Percentiles rank a stretch among this genome's conserved stretches.
These are phyloP conservation scores for Tolypocladium ovalisporum DNA, from an alignment of 2,329 filamentous ascomycete genomes.

Conservation along the genomic window DNA sequence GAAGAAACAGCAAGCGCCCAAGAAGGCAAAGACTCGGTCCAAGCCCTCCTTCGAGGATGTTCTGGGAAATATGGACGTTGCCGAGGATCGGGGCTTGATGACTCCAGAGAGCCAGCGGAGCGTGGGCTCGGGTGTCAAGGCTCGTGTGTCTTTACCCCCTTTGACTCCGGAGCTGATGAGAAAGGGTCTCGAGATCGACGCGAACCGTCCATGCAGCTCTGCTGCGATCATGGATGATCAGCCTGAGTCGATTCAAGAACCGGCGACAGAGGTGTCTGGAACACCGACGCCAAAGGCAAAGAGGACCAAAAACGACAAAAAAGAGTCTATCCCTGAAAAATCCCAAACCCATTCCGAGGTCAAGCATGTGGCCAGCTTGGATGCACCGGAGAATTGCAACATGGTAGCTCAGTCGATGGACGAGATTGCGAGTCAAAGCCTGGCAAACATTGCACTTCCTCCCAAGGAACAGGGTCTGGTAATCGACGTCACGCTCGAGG, in stretches of 20 bases:
- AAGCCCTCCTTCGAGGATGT: constrained; percentile 19
- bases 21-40: constrained; percentile 10
- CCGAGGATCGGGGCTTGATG: background rate
- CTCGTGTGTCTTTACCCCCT: constrained; percentile 11
- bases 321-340: background rate
- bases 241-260: background rate
- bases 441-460: background rate
- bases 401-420: background rate
- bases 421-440: background rate
- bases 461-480: background rate
- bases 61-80: constrained; percentile 5
- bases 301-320: background rate
- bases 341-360: too few relatives aligned
- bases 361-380: background rate
- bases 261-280: background rate
- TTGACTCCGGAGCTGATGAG: background rate
- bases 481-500: background rate
- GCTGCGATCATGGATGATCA: background rate
- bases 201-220: background rate
- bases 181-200: background rate
- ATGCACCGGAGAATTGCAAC: background rate
- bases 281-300: constrained; percentile 1
- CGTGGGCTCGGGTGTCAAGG: constrained; percentile 3
- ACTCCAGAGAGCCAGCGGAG: constrained; percentile 5
- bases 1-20: background rate